These are phyloP conservation scores for Cutaneotrichosporon mucoides DNA, from an alignment of 1,284 basidiomycete genomes.

Conservation along the genomic window DNA sequence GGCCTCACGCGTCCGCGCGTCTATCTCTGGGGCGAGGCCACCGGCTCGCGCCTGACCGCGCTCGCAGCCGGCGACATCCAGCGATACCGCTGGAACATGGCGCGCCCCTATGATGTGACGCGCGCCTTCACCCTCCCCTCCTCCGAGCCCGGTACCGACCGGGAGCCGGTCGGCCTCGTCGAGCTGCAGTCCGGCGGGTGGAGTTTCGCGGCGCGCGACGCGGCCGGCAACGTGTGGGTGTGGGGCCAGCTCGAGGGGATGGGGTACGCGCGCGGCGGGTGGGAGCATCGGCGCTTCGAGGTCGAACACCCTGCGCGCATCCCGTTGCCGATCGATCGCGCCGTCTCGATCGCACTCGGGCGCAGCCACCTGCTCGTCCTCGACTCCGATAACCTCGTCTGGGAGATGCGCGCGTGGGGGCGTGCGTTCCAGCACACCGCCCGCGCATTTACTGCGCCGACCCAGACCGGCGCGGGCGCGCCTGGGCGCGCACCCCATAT, in stretches of 20 bases:
- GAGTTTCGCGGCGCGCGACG: constrained; percentile 56
- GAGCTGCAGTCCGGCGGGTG: constrained; percentile 73
- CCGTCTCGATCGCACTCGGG: constrained; percentile 32
- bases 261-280: constrained; percentile 59
- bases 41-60: constrained; percentile 22
- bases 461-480: constrained; percentile 21
- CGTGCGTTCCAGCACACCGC: constrained; percentile 43
- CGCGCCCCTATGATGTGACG: neutral
- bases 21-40: constrained; percentile 74
- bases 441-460: constrained; percentile 29
- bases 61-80: neutral
- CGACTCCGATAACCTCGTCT: constrained; percentile 44
- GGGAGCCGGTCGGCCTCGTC: constrained; percentile 54
- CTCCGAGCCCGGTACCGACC: neutral
- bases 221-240: constrained; percentile 66
- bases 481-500: constrained; percentile 28
- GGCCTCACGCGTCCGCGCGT: constrained; percentile 60
- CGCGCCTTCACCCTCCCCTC: constrained; percentile 1
- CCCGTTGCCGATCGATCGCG: constrained; percentile 32
- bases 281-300: constrained; percentile 26
- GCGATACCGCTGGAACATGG: neutral
- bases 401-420: constrained; percentile 42
- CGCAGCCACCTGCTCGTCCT: constrained; percentile 40
- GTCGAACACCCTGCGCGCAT: constrained; percentile 33
- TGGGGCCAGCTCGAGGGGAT: constrained; percentile 64